Evolutionary conservation across 2,329 filamentous ascomycete species (phyloP), one percentile per base, ranked within the genome.

Genomic region (Cercospora zeae-maydis): DNA sequence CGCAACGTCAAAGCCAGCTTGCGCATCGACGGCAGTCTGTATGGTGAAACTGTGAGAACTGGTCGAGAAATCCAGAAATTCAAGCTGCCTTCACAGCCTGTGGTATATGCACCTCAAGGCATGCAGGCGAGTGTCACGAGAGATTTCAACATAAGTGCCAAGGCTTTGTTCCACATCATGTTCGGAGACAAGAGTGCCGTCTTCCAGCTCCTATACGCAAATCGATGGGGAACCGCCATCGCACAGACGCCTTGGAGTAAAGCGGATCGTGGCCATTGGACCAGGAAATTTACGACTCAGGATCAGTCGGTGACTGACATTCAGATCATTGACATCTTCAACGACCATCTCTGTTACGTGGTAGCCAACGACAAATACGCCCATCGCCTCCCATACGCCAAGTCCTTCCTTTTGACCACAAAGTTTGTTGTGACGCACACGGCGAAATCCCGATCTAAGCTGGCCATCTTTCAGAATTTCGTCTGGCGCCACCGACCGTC

Each of bases 141-240:
- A 65, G 85, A 92, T 67, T 96, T 96, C 75, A 90, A 96, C 68
- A 88, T 98, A 64, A 96, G 91, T 66, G 89, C 95, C 52, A 98
- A 99, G 76, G 92, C 91, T 0, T 87, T 96, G 62, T 99, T 98
- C 76, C 93, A 98, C 73, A 91, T 98, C 14, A 84, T 99, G 57
- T 99, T 98, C 76, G 95, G 95, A 37, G 95, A 99, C 76, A 96
- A 93, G 78, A 96, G 91, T 74, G 91, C 93, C 34, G 88, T 98
- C 39, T 99, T 97, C 78, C 92, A 95, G 70, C 87, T 93, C 72
- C 82, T 98, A 31, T 93, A 97, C 74, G 89, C 91, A 74, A 92
- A 96, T 74, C 85, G 90, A 57, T 84, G 88, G 70, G 91, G 90
- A 13, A 85, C 88, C 75, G 78, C 88, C 66, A 92, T 97, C 66